phyloP scores from a whole-genome alignment of 768 basidiomycete species.

The Sarcomyxa edulis region DNA sequence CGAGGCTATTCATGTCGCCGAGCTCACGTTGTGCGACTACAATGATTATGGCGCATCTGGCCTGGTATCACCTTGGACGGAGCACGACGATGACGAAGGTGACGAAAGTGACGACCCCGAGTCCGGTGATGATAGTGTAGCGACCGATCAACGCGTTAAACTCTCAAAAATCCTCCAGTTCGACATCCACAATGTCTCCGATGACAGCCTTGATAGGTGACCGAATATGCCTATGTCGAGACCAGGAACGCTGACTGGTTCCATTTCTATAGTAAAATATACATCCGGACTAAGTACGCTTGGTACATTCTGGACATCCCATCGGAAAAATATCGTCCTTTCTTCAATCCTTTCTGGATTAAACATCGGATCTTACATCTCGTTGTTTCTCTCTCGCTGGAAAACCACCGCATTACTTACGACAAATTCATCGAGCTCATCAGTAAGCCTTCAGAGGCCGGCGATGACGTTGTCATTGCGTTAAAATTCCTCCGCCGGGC shows the following conservation, averaged over 20 bases:
- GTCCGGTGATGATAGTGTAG: conserved; percentile 15
- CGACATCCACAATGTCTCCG: conserved; percentile 36
- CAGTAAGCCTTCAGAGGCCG: conserved; percentile 18
- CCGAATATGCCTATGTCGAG: conserved; percentile 8
- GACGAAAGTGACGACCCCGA: conserved; percentile 25
- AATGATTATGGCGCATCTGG: conserved; percentile 32
- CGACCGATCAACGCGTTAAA: conserved; percentile 21
- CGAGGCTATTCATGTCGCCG: conserved; percentile 33
- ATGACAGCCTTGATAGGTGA: conserved; percentile 39
- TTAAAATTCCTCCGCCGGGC: conserved; percentile 36
- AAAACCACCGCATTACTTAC: conserved; percentile 29
- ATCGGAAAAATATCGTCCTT: conserved; percentile 35
- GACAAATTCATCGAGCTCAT: conserved; percentile 33
- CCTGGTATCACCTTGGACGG: conserved; percentile 30
- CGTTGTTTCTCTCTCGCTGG: conserved; percentile 32
- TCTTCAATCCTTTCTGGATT: conserved; percentile 43
- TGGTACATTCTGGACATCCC: conserved; percentile 68
- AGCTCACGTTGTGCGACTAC: conserved; percentile 30
- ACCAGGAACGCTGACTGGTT: not conserved
- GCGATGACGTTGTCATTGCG: conserved; percentile 24
- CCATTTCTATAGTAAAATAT: conserved; percentile 44
- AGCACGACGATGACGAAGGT: conserved; percentile 24
- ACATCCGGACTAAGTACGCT: conserved; percentile 52
- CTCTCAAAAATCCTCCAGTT: conserved; percentile 42
- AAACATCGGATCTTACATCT: conserved; percentile 46